Percentiles rank a stretch among this genome's conserved stretches.
Evolutionary conservation across 768 basidiomycete genomes (phyloP).

Genomic region (Leccinum subgranulosum): DNA sequence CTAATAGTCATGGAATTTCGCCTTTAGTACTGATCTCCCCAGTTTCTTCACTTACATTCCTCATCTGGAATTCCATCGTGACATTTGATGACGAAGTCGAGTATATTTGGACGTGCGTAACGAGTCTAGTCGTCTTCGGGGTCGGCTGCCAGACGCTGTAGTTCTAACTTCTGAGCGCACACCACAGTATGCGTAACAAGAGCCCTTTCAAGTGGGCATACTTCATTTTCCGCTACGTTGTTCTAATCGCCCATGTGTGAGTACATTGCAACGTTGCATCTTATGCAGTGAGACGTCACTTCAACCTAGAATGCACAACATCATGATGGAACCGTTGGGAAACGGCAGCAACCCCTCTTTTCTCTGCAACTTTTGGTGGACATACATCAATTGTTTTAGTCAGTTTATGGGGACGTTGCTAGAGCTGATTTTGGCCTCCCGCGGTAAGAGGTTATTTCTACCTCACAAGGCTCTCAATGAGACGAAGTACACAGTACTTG

Average conservation of each 20-base stretch:
- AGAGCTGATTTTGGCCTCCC: constrained; percentile 16
- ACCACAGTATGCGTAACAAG: constrained; percentile 21
- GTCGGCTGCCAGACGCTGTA: neutral
- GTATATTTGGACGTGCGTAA: constrained; percentile 17
- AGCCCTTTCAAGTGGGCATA: constrained; percentile 31
- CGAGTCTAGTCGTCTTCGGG: neutral
- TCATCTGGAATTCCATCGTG: constrained; percentile 12
- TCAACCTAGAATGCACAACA: constrained; percentile 13
- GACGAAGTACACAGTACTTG: constrained; percentile 13
- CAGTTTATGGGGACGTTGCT: constrained; percentile 11
- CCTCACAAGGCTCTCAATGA: neutral
- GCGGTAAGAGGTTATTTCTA: constrained; percentile 3
- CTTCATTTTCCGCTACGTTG: constrained; percentile 24
- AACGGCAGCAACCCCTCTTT: constrained; percentile 8
- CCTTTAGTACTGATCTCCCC: too few relatives aligned
- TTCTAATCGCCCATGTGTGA: constrained; percentile 19
- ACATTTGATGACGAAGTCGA: constrained; percentile 18
- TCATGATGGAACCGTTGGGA: constrained; percentile 4
- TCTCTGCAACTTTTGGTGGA: constrained; percentile 9
- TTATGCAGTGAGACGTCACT: neutral
- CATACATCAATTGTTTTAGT: neutral
- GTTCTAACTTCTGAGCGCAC: too few relatives aligned
- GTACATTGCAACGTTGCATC: neutral
- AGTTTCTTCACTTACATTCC: constrained; percentile 14
- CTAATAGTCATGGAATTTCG: too few relatives aligned